Base-by-base conservation (phyloP, 2,329 filamentous ascomycete genomes). In the Arthrobotrys iridis region DNA sequence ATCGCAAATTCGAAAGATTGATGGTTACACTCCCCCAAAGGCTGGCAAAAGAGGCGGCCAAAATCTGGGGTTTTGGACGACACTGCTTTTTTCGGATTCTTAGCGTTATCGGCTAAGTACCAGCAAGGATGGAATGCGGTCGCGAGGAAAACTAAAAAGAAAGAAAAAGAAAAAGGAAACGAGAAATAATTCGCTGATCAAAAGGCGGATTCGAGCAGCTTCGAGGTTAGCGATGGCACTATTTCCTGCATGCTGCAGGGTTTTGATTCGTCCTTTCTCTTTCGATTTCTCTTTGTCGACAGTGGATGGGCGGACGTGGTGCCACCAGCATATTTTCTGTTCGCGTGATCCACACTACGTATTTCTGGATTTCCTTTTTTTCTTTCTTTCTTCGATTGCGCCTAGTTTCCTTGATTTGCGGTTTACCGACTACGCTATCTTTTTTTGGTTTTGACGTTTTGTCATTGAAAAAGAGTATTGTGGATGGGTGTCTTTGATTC, bases 341-440 rank as follows among this genome's bases (percentile, higher is more conserved):
- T 75, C 71, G 63, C 71, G 71, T 75, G 71, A 75, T 75, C 71
- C 71, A 75, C 71, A 55, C 63, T n/a, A n/a, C n/a, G n/a, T n/a
- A n/a, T n/a, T n/a, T n/a, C n/a, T n/a, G n/a, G n/a, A n/a, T n/a
- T n/a, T n/a, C n/a, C n/a, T n/a, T n/a, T n/a, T n/a, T 30, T 64
- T 40, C 28, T 48, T 37, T 55, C 22, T 22, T 46, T 35, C 26
- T 24, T 48, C 10, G 24, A 37, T 13, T 24, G 8, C 37, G 28
- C n/a, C n/a, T n/a, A n/a, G n/a, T 15, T 63, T 63, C 30, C 43
- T 50, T 52, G 45, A 41, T 50, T 65, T 65, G 48, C 28, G 30
- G n/a, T 33, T 40, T 15, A 20, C n/a, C 30, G 28, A 55, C 8
- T 8, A 35, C 26, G 15, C 28, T 40, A 22, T 50, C 28, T 60